A percentile compares a stretch with the other conserved stretches of the same genome.
Evolutionary conservation across 306 rosid species (phyloP).

Genomic region (Vigna angularis): DNA sequence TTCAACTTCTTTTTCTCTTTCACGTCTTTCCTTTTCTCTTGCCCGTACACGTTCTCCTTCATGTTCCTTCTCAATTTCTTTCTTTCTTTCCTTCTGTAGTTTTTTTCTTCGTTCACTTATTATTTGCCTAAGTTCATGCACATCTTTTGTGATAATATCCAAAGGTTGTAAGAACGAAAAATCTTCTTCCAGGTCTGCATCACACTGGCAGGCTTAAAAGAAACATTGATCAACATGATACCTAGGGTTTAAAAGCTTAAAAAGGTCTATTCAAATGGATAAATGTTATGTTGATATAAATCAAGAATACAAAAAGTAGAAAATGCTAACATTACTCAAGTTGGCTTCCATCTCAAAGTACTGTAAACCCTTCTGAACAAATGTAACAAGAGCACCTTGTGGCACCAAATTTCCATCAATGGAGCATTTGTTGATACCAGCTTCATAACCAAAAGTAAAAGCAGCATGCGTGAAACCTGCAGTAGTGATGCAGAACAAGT

Average conservation of each 20-base stretch:
- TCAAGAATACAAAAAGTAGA: slow-evolving; percentile 36
- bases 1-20: slow-evolving; percentile 15
- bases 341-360: slow-evolving; percentile 99
- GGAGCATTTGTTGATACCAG: slow-evolving; percentile 81
- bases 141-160: slow-evolving; percentile 94
- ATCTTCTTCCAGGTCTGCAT: slow-evolving; percentile 90
- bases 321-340: slow-evolving; percentile 89
- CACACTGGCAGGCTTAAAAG: slow-evolving; percentile 91
- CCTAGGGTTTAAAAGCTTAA: slow-evolving; percentile 43
- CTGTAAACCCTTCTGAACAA: slow-evolving; percentile 95
- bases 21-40: slow-evolving; percentile 78
- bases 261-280: slow-evolving; percentile 38
- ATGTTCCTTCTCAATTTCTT: slow-evolving; percentile 69
- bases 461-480: slow-evolving; percentile 96
- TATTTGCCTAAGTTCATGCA: slow-evolving; percentile 77
- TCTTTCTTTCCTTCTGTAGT: slow-evolving; percentile 67
- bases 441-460: slow-evolving; percentile 95
- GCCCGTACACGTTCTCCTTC: slow-evolving; percentile 69
- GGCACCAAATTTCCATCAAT: slow-evolving; percentile 95
- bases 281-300: slow-evolving; percentile 45
- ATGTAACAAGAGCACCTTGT: slow-evolving; percentile 81
- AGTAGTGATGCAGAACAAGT: slow-evolving; percentile 30
- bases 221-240: slow-evolving; percentile 66
- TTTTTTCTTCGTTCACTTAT: slow-evolving; percentile 74
- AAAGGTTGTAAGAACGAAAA: slow-evolving; percentile 88